phyloP scores from a whole-genome alignment of 2,329 filamentous ascomycete species.

The Botrytis cinerea region DNA sequence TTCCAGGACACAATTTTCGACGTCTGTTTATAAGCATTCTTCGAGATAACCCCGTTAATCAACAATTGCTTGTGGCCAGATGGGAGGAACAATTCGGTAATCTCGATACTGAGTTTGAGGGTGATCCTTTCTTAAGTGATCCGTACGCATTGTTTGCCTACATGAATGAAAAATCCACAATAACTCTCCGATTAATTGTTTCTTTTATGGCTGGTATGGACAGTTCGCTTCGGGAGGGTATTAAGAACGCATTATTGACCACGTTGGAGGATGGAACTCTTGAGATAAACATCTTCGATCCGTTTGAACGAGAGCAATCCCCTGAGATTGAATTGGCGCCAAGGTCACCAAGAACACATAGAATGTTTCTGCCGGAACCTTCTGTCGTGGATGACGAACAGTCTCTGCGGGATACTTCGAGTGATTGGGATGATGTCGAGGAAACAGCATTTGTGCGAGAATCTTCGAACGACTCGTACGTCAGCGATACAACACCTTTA shows the following conservation, averaged over 20 bases:
- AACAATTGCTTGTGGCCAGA: neutral
- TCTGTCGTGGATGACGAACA: neutral
- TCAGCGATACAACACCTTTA: neutral
- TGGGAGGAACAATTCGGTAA: neutral
- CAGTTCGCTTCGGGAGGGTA: neutral
- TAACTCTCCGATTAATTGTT: neutral
- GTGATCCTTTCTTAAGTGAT: neutral
- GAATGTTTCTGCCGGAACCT: no score
- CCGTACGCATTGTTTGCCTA: neutral
- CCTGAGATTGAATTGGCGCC: neutral
- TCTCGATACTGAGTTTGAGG: neutral
- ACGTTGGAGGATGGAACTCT: neutral
- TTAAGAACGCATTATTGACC: neutral
- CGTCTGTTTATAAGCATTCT: neutral
- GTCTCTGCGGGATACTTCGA: neutral
- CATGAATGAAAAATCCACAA: neutral
- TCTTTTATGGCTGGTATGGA: neutral
- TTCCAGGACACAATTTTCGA: neutral
- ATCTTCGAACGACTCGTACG: neutral
- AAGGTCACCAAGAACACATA: neutral
- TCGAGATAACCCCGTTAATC: neutral
- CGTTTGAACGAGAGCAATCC: neutral
- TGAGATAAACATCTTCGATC: neutral
- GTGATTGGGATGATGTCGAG: neutral
- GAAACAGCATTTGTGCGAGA: neutral